Conservation (phyloP, 805 yeast genomes). For the Kuraishia hungarica region DNA sequence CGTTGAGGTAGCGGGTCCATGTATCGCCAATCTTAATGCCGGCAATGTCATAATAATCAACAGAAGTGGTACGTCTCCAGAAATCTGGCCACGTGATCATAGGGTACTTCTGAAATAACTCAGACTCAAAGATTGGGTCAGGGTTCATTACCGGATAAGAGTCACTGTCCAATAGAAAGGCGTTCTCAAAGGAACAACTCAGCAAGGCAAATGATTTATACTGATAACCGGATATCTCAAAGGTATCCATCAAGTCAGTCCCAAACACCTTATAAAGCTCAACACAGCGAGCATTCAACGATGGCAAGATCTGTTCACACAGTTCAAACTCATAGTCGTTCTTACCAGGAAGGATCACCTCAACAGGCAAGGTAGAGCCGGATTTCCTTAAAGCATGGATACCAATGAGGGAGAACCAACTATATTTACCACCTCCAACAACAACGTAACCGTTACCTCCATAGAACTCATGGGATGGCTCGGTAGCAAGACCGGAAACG, state of each 20-base stretch:
- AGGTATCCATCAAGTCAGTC: slow-evolving; percentile 32
- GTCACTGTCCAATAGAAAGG: slow-evolving; percentile 69
- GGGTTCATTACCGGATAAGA: slow-evolving; percentile 63
- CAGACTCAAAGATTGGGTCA: slow-evolving; percentile 45
- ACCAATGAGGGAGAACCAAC: slow-evolving; percentile 62
- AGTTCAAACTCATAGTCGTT: slow-evolving; percentile 65
- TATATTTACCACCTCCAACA: slow-evolving; percentile 76
- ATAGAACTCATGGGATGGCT: slow-evolving; percentile 17
- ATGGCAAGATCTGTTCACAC: slow-evolving; percentile 58
- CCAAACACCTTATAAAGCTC: slow-evolving; percentile 58
- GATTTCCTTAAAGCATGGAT: slow-evolving; percentile 55
- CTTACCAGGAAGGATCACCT: slow-evolving; percentile 66
- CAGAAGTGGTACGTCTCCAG: slow-evolving; percentile 80
- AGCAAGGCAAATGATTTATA: slow-evolving; percentile 62
- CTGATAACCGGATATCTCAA: slow-evolving; percentile 57
- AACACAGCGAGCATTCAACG: slow-evolving; percentile 58
- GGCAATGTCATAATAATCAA: slow-evolving; percentile 62
- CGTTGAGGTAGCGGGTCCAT: slow-evolving; percentile 22
- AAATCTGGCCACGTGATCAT: slow-evolving; percentile 77
- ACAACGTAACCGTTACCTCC: slow-evolving; percentile 45
- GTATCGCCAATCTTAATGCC: slow-evolving; percentile 36
- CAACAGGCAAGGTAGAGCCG: slow-evolving; percentile 70
- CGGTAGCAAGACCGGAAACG: slow-evolving; percentile 18
- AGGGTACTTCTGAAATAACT: slow-evolving; percentile 45
- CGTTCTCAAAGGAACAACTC: slow-evolving; percentile 65